Evolutionary conservation across 441 rosid genomes (phyloP).

Genomic region (Hypseocharis bilobata): DNA sequence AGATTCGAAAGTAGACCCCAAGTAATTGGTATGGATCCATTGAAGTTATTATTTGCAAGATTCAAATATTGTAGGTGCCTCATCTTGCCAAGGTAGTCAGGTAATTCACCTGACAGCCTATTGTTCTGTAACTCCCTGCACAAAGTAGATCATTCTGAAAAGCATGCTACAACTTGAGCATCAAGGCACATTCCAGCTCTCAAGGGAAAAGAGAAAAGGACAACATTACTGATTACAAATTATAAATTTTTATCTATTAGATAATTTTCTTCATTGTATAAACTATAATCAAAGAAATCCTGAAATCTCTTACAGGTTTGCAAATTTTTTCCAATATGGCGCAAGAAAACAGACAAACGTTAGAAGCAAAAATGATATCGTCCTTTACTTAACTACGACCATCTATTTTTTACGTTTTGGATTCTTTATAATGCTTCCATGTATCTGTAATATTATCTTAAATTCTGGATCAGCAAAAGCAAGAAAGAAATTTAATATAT

Average conservation of each 20-base stretch:
- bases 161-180: background rate
- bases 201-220: background rate
- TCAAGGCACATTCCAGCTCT: background rate
- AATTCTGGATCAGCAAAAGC: too few species aligned
- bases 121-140: slow-evolving; percentile 87
- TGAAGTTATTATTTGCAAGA: slow-evolving; percentile 70
- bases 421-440: too few species aligned
- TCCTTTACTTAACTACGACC: too few species aligned
- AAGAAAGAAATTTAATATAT: too few species aligned
- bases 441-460: too few species aligned
- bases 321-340: too few species aligned
- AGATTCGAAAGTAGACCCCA: slow-evolving; percentile 68
- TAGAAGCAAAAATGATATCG: too few species aligned
- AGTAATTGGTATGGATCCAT: slow-evolving; percentile 53
- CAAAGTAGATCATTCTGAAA: slow-evolving; percentile 8
- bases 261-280: too few species aligned
- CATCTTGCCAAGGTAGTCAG: slow-evolving; percentile 60
- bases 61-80: slow-evolving; percentile 48
- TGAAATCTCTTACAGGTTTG: too few species aligned
- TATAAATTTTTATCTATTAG: background rate
- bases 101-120: slow-evolving; percentile 52
- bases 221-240: background rate
- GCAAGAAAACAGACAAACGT: too few species aligned
- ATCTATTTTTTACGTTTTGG: too few species aligned
- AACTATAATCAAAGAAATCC: too few species aligned